These are phyloP conservation scores for Candolleomyces aberdarensis DNA, from an alignment of 768 basidiomycete genomes.

Conservation along the genomic window DNA sequence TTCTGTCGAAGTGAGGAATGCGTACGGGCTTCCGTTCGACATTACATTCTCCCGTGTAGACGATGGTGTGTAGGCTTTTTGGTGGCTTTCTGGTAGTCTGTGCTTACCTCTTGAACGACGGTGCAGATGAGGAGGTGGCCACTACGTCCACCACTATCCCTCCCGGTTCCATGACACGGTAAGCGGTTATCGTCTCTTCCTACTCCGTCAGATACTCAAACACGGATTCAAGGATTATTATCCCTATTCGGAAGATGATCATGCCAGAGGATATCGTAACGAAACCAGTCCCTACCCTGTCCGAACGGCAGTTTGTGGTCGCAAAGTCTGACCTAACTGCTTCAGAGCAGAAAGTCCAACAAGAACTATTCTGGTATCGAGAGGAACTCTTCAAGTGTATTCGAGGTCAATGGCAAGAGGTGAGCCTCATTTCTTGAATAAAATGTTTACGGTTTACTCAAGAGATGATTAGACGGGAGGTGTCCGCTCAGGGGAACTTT, in stretches of 20 bases:
- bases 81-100: too few relatives aligned
- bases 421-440: constrained; percentile 29
- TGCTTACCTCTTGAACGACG: background rate
- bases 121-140: constrained; percentile 36
- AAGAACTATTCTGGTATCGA: constrained; percentile 94
- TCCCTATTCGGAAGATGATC: constrained; percentile 70
- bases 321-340: constrained; percentile 63
- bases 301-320: constrained; percentile 89
- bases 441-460: too few relatives aligned
- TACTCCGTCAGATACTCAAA: constrained; percentile 2
- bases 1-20: constrained; percentile 87
- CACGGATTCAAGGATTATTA: constrained; percentile 45
- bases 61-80: constrained; percentile 43
- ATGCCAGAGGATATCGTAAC: constrained; percentile 57
- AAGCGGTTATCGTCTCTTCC: background rate
- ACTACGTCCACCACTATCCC: constrained; percentile 63
- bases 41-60: constrained; percentile 70
- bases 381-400: constrained; percentile 78
- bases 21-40: constrained; percentile 89
- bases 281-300: constrained; percentile 76
- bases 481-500: constrained; percentile 69
- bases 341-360: constrained; percentile 59
- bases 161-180: constrained; percentile 86
- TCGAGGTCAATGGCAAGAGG: constrained; percentile 83
- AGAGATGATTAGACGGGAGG: constrained; percentile 63